Evolutionary conservation across 306 rosid genomes (phyloP), one percentile per base, ranked within the genome.

Genomic region (Geum urbanum): DNA sequence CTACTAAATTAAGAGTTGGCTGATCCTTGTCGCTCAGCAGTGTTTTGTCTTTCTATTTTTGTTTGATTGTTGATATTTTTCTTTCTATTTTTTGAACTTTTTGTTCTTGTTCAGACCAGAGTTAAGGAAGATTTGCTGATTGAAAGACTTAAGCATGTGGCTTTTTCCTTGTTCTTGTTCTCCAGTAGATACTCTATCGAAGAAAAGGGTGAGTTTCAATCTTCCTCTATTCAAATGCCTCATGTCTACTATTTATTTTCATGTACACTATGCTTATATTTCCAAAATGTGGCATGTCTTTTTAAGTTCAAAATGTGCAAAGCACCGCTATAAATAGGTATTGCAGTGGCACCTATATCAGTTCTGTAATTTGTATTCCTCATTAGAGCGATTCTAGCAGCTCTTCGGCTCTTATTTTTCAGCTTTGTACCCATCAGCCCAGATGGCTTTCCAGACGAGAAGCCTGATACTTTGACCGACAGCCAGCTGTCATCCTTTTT

Each of bases 51-150:
- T 32, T 32, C 3, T 32, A 32, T 32, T 4, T 32, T 32, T 32
- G 37, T 32, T 32, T 32, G 37, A 32, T 81, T 59, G 37, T 39
- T n/a, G n/a, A n/a, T n/a, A n/a, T 32, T 32, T 32, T 2, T 32
- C 37, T 32, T 32, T 32, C 37, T 1, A 32, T 32, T 19, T 7
- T 39, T 66, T 55, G 46, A 22, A 11, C 7, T 2, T 45, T 47
- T 39, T 45, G 66, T n/a, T 74, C 70, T 47, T 65, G 58, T 76
- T 56, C 89, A 88, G 99, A 97, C 99, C 61, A 91, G 82, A 85
- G 74, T 84, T 70, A 94, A 91, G 80, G 96, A 91, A 72, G 84
- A 89, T 24, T 35, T 84, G 87, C 92, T 94, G 78, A 80, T 91
- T 67, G 92, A 90, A 73, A 87, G 92, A 78, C 87, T 94, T 56